Conservation (phyloP, 1,139 yeast genomes). For the Lodderomyces orthopsilosis region DNA sequence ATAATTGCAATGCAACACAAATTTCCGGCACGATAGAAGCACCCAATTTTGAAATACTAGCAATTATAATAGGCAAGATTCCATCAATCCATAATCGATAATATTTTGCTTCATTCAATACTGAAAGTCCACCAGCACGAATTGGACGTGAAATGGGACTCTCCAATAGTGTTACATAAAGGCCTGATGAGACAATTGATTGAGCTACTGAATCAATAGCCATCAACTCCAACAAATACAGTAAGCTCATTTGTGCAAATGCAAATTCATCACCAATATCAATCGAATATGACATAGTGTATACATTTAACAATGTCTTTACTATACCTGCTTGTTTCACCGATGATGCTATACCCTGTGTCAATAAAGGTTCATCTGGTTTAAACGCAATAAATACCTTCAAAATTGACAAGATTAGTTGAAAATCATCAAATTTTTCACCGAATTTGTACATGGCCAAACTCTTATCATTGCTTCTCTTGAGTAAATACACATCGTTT, state of each 20-base stretch:
- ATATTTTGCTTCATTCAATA: constrained; percentile 49
- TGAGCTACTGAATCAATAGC: constrained; percentile 64
- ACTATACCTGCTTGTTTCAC: constrained; percentile 61
- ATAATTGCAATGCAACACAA: constrained; percentile 60
- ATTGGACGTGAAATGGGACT: constrained; percentile 68
- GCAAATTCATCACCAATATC: constrained; percentile 61
- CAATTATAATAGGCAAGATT: constrained; percentile 63
- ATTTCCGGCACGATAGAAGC: constrained; percentile 62
- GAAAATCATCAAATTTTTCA: constrained; percentile 61
- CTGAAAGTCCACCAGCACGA: constrained; percentile 61
- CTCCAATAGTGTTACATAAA: constrained; percentile 69
- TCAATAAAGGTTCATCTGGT: constrained; percentile 39
- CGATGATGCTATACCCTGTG: constrained; percentile 49
- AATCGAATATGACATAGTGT: constrained; percentile 64
- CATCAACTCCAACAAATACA: constrained; percentile 68
- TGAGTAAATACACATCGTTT: constrained; percentile 43
- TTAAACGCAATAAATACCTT: constrained; percentile 55
- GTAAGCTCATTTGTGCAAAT: constrained; percentile 70
- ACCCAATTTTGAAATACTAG: constrained; percentile 62
- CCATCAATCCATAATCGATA: constrained; percentile 85
- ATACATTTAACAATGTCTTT: constrained; percentile 60
- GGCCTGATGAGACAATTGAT: constrained; percentile 59
- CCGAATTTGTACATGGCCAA: constrained; percentile 30
- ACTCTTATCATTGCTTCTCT: constrained; percentile 25
- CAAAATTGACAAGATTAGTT: constrained; percentile 60